Evolutionary conservation across 2,329 filamentous ascomycete genomes (phyloP).

Genomic region (Fusarium phyllophilum): DNA sequence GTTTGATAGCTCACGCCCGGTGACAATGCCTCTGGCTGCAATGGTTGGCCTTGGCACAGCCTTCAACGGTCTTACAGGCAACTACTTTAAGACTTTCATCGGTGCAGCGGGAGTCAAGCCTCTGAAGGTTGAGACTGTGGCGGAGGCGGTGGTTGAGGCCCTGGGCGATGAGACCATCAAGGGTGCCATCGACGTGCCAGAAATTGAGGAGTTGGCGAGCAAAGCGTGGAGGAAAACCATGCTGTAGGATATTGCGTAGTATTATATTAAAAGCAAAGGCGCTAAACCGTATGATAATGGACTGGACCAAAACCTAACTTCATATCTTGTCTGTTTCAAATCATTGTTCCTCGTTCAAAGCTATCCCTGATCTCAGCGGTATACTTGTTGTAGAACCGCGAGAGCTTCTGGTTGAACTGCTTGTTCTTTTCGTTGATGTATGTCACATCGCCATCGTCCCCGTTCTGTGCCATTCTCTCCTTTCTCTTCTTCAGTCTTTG

Average conservation of each 20-base stretch:
- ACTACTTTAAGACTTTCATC: constrained; percentile 78
- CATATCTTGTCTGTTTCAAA: constrained; percentile 61
- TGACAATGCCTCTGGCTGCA: constrained; percentile 87
- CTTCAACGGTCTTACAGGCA: constrained; percentile 81
- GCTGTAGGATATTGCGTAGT: constrained; percentile 64
- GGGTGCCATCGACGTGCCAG: constrained; percentile 79
- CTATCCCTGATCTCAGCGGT: constrained; percentile 96
- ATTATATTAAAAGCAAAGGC: constrained; percentile 34
- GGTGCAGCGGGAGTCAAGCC: constrained; percentile 88
- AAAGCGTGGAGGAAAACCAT: constrained; percentile 91
- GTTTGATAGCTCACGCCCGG: constrained; percentile 82
- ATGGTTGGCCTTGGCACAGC: constrained; percentile 78
- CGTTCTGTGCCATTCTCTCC: constrained; percentile 79
- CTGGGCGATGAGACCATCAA: constrained; percentile 77
- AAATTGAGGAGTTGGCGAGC: constrained; percentile 83
- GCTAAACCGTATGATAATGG: constrained; percentile 50
- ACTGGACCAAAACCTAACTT: constrained; percentile 27
- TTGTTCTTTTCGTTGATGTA: constrained; percentile 99
- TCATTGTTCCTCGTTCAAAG: constrained; percentile 97
- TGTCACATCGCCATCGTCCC: constrained; percentile 91
- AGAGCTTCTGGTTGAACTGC: constrained; percentile 98
- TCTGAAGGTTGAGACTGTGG: constrained; percentile 85
- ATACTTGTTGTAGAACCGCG: constrained; percentile 98
- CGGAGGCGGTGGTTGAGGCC: constrained; percentile 89
- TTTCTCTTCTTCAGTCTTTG: constrained; percentile 84